Evolutionary conservation across 1,139 yeast genomes (phyloP).

Genomic region (Pichiaceae sp.): DNA sequence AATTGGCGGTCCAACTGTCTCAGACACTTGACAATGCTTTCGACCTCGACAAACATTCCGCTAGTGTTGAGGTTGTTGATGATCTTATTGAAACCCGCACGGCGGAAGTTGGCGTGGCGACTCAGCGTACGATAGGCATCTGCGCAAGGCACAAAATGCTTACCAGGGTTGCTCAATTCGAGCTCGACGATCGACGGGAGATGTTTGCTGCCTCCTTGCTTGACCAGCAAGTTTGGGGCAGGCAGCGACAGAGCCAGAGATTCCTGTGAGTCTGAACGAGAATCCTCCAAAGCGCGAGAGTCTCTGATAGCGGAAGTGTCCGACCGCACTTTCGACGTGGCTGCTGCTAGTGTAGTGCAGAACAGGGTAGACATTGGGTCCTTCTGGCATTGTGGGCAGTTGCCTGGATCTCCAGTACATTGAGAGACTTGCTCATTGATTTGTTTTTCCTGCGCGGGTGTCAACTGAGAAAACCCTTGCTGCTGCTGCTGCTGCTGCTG

Average conservation of each 20-base stretch:
- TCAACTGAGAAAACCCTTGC: not conserved
- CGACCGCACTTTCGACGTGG: constrained; percentile 7
- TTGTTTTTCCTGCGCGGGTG: constrained; percentile 2
- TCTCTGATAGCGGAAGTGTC: constrained; percentile 6
- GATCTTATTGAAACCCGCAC: constrained; percentile 64
- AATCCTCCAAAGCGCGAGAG: no score
- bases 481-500: not conserved
- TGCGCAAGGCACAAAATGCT: constrained; percentile 66
- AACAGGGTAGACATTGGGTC: constrained; percentile 88
- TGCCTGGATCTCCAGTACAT: constrained; percentile 88
- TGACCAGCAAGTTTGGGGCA: constrained; percentile 2
- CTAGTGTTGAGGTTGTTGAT: constrained; percentile 71
- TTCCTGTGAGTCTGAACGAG: not conserved
- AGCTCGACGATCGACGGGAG: constrained; percentile 19
- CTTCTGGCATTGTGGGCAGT: constrained; percentile 73
- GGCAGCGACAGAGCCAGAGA: constrained; percentile 6
- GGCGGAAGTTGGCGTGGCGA: constrained; percentile 65
- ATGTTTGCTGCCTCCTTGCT: constrained; percentile 10
- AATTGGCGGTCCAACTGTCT: constrained; percentile 70
- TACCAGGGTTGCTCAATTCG: constrained; percentile 19
- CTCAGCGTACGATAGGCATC: constrained; percentile 83
- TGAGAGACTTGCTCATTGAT: constrained; percentile 27
- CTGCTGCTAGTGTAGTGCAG: constrained; percentile 81
- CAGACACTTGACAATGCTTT: constrained; percentile 73
- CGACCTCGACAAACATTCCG: constrained; percentile 86